phyloP scores from a whole-genome alignment of 495 filamentous ascomycete genomes.

The Rusavskia elegans region DNA sequence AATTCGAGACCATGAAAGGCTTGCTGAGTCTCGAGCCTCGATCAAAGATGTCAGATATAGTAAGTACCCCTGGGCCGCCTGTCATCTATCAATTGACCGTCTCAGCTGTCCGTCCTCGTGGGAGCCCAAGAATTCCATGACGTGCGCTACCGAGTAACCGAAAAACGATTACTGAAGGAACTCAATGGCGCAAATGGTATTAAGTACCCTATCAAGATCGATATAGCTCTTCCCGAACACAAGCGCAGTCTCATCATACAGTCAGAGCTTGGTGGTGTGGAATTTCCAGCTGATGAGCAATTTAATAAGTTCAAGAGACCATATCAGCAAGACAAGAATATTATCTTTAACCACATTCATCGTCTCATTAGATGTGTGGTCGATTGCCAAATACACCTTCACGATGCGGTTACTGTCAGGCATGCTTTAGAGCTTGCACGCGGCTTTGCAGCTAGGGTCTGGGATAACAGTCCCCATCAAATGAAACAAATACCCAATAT shows the following conservation, averaged over 20 bases:
- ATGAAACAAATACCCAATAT: constrained; percentile 79
- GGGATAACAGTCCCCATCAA: constrained; percentile 75
- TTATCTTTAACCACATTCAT: constrained; percentile 59
- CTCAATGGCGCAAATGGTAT: constrained; percentile 62
- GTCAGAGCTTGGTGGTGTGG: constrained; percentile 57
- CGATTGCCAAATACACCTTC: constrained; percentile 58
- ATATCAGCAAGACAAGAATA: constrained; percentile 48
- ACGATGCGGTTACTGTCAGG: constrained; percentile 48
- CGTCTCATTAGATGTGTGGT: constrained; percentile 70
- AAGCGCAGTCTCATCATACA: constrained; percentile 85
- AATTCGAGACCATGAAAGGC: constrained; percentile 77
- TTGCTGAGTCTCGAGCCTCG: constrained; percentile 46
- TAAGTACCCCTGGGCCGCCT: constrained; percentile 23
- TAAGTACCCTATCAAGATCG: constrained; percentile 67
- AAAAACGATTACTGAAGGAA: constrained; percentile 65
- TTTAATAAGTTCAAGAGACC: constrained; percentile 43
- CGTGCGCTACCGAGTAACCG: constrained; percentile 54
- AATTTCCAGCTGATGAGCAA: constrained; percentile 49
- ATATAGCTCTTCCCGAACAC: constrained; percentile 52
- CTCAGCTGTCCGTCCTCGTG: constrained; percentile 45
- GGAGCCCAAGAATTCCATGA: constrained; percentile 69
- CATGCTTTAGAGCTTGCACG: constrained; percentile 67
- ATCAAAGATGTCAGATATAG: constrained; percentile 52
- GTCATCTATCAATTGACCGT: constrained; percentile 17
- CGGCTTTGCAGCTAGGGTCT: constrained; percentile 61